These are phyloP conservation scores for Ophioceras dolichostomum DNA, from an alignment of 2,329 filamentous ascomycete genomes.

Conservation along the genomic window DNA sequence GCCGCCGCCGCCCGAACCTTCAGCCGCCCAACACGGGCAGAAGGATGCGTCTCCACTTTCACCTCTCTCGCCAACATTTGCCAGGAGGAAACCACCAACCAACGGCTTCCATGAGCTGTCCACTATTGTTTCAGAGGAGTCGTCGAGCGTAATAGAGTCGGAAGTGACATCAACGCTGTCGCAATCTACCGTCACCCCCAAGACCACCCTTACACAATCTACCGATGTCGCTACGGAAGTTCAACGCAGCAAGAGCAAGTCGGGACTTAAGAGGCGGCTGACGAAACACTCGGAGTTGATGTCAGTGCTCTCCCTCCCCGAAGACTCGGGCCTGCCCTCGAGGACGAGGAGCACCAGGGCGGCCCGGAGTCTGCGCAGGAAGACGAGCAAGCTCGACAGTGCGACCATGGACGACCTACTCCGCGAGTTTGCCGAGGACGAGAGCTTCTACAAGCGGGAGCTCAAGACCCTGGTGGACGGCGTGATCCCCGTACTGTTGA, in stretches of 20 bases:
- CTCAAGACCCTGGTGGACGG: constrained; percentile 88
- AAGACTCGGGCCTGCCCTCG: constrained; percentile 27
- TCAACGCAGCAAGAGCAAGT: constrained; percentile 5
- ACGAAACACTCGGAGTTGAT: constrained; percentile 92
- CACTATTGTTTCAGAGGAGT: constrained; percentile 38
- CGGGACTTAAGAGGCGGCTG: constrained; percentile 57
- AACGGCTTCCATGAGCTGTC: constrained; percentile 43
- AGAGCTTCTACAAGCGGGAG: constrained; percentile 79
- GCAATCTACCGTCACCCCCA: constrained; percentile 40
- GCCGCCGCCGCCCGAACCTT: constrained; percentile 12
- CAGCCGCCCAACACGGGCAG: too few relatives aligned
- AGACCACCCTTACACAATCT: constrained; percentile 34
- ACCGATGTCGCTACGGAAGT: constrained; percentile 10
- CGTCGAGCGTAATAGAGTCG: constrained; percentile 30
- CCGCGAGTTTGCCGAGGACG: constrained; percentile 69
- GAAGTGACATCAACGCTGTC: constrained; percentile 37
- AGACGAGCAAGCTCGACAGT: constrained; percentile 51
- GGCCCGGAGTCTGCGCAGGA: constrained; percentile 65
- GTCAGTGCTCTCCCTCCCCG: constrained; percentile 72
- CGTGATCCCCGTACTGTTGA: constrained; percentile 84
- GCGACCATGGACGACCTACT: constrained; percentile 67
- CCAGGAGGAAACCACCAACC: constrained; percentile 38
- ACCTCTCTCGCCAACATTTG: constrained; percentile 9
- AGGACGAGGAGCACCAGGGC: constrained; percentile 61
- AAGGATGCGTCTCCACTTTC: not conserved